These are phyloP conservation scores for Ophiocordyceps polyrhachis-furcata DNA, from an alignment of 2,329 filamentous ascomycete species.

Conservation along the genomic window DNA sequence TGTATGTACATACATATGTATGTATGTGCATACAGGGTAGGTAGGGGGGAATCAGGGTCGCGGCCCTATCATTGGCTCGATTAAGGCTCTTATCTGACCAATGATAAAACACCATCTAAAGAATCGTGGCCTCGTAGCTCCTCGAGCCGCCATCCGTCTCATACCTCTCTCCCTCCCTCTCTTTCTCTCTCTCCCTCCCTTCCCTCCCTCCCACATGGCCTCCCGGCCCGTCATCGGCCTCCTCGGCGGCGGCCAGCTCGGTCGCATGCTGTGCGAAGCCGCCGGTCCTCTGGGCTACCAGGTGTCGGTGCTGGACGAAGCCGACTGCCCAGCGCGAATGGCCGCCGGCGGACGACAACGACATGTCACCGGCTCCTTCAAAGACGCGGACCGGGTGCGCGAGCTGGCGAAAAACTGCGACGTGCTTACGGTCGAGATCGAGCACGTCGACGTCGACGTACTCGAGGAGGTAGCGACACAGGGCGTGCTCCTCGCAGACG, in stretches of 20 bases:
- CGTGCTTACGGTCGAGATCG: constrained; percentile 82
- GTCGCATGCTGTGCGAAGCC: constrained; percentile 86
- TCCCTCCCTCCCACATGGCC: neutral
- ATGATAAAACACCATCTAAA: no score
- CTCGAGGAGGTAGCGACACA: constrained; percentile 61
- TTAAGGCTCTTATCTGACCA: no score
- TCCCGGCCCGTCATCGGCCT: constrained; percentile 27
- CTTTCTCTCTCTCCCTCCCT: no score
- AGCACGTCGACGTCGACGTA: constrained; percentile 82
- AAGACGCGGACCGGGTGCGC: constrained; percentile 59
- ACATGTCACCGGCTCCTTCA: constrained; percentile 78
- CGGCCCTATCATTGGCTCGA: no score
- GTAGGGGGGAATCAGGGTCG: no score
- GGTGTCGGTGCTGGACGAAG: constrained; percentile 61
- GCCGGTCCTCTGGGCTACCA: constrained; percentile 56
- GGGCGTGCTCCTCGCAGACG: constrained; percentile 23
- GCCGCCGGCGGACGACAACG: constrained; percentile 48
- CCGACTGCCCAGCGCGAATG: constrained; percentile 66
- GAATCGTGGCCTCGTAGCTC: no score
- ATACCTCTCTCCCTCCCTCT: no score
- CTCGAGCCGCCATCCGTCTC: no score
- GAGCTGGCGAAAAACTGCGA: constrained; percentile 61
- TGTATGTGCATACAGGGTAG: no score
- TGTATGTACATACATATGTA: no score
- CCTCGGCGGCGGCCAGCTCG: constrained; percentile 54